phyloP scores from a whole-genome alignment of 2,329 filamentous ascomycete species.

The Ceratocystis alfenasii region DNA sequence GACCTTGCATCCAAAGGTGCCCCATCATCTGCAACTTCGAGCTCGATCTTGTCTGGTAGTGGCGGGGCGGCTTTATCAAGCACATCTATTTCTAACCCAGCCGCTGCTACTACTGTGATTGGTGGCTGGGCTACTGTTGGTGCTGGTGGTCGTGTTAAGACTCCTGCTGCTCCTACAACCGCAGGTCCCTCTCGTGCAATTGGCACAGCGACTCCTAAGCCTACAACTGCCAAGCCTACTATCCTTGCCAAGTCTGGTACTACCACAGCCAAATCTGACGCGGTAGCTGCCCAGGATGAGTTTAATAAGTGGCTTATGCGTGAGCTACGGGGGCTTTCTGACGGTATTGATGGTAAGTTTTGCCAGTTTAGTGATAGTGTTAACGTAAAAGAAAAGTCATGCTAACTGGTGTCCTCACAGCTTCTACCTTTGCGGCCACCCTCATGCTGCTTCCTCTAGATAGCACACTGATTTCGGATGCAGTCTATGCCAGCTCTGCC shows the following conservation, averaged over 20 bases:
- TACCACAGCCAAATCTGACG: conserved; percentile 32
- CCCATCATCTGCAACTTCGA: conserved; percentile 29
- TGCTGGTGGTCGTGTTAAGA: conserved; percentile 81
- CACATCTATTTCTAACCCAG: conserved; percentile 55
- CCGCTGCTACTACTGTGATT: conserved; percentile 77
- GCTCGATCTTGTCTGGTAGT: conserved; percentile 23
- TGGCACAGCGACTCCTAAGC: conserved; percentile 36
- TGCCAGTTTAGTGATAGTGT: not conserved
- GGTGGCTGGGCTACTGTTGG: conserved; percentile 92
- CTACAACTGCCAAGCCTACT: conserved; percentile 38
- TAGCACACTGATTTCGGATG: conserved; percentile 72
- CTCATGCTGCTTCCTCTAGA: conserved; percentile 68
- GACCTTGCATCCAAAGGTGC: conserved; percentile 72
- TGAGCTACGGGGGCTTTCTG: conserved; percentile 61
- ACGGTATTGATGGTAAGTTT: conserved; percentile 41
- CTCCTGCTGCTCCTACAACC: conserved; percentile 33
- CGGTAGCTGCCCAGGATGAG: conserved; percentile 60
- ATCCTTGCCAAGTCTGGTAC: conserved; percentile 40
- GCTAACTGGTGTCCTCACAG: conserved; percentile 33
- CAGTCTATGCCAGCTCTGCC: conserved; percentile 73
- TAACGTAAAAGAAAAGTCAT: conserved; percentile 24
- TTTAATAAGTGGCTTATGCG: conserved; percentile 86
- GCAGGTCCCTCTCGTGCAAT: conserved; percentile 30
- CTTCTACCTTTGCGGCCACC: conserved; percentile 67
- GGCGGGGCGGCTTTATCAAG: conserved; percentile 35